Percentiles rank a stretch among this genome's conserved stretches.
These are phyloP conservation scores for Emergomyces africanus DNA, from an alignment of 2,329 filamentous ascomycete genomes.

Conservation along the genomic window DNA sequence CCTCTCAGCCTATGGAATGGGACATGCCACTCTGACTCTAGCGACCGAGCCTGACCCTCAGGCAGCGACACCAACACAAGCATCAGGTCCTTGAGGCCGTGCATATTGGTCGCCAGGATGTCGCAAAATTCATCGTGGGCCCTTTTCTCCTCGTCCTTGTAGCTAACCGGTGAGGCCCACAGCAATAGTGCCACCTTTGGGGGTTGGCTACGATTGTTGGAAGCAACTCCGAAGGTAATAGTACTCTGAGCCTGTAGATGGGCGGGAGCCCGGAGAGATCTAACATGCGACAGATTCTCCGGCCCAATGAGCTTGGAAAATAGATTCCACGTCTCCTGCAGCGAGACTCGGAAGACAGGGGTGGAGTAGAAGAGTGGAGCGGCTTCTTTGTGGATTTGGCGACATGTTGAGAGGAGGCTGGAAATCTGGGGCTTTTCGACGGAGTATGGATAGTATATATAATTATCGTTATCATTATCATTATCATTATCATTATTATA, in stretches of 20 bases:
- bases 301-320: background rate
- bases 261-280: background rate
- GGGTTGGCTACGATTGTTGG: background rate
- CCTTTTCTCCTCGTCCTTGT: background rate
- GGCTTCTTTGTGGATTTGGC: slow-evolving; percentile 1
- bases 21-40: background rate
- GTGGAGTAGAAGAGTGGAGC: background rate
- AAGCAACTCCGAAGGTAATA: background rate
- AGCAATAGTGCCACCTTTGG: background rate
- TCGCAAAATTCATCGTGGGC: background rate
- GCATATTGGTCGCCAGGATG: background rate
- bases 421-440: background rate
- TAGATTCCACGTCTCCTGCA: background rate
- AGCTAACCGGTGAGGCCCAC: background rate
- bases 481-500: too few species aligned
- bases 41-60: background rate
- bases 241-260: background rate
- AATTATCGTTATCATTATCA: too few species aligned
- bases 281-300: background rate
- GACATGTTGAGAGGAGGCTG: slow-evolving; percentile 1
- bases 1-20: background rate
- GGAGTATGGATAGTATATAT: background rate
- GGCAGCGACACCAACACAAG: background rate
- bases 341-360: background rate
- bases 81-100: background rate